Conservation (phyloP, 2,329 filamentous ascomycete species). For the Onygenales sp. region DNA sequence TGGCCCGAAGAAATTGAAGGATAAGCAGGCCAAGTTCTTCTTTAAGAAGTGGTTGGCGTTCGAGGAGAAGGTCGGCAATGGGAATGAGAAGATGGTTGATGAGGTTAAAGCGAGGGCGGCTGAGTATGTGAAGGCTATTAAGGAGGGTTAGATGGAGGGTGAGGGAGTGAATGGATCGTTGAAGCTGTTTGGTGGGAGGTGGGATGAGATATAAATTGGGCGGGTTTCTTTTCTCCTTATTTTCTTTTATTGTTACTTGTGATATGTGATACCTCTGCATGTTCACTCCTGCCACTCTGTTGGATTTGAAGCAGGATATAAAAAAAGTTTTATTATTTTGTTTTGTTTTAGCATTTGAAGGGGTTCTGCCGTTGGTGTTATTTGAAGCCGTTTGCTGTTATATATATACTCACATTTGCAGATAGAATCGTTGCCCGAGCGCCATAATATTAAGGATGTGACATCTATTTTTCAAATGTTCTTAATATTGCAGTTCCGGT, state of each 20-base stretch:
- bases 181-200: too few relatives aligned
- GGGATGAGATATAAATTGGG: not conserved
- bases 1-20: conserved; percentile 58
- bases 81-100: conserved; percentile 60
- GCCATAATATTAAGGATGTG: too few relatives aligned
- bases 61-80: conserved; percentile 58
- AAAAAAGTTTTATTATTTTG: not conserved
- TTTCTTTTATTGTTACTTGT: not conserved
- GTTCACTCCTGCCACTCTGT: not conserved
- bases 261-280: not conserved
- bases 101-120: conserved; percentile 60
- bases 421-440: too few relatives aligned
- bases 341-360: not conserved
- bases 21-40: conserved; percentile 72
- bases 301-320: not conserved
- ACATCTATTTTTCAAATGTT: too few relatives aligned
- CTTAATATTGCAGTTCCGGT: too few relatives aligned
- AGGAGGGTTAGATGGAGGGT: conserved; percentile 15
- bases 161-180: not conserved
- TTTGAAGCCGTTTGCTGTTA: not conserved
- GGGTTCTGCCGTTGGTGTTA: not conserved
- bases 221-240: not conserved
- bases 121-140: conserved; percentile 53
- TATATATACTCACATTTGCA: too few relatives aligned
- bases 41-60: conserved; percentile 89